A percentile compares a stretch with the other conserved stretches of the same genome.
Evolutionary conservation across 495 filamentous ascomycete genomes (phyloP).

Genomic region (Venustampulla echinocandica): DNA sequence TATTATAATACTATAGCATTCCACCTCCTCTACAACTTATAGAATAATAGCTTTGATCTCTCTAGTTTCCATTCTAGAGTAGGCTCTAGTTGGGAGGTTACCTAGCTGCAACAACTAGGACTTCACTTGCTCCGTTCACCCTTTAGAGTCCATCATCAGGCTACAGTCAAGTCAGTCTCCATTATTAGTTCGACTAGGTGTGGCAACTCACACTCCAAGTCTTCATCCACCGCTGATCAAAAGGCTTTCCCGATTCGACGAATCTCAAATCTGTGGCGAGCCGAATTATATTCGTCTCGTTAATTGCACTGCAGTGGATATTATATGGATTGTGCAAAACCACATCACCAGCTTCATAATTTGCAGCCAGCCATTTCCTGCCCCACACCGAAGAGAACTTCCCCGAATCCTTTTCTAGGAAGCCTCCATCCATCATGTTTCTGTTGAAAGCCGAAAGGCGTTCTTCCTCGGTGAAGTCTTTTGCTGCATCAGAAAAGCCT

Average conservation of each 20-base stretch:
- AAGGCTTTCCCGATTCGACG: slow-evolving; percentile 39
- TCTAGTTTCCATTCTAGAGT: too few species aligned
- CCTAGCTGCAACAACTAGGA: too few species aligned
- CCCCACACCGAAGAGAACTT: slow-evolving; percentile 34
- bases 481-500: slow-evolving; percentile 38
- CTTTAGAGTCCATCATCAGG: too few species aligned
- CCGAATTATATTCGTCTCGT: slow-evolving; percentile 36
- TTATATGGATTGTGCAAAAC: slow-evolving; percentile 50
- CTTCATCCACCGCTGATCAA: too few species aligned
- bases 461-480: slow-evolving; percentile 42
- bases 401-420: slow-evolving; percentile 31
- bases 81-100: too few species aligned
- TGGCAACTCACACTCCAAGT: too few species aligned
- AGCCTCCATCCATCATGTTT: slow-evolving; percentile 46
- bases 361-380: slow-evolving; percentile 45
- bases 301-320: slow-evolving; percentile 21
- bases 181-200: too few species aligned
- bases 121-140: too few species aligned
- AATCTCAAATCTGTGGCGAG: slow-evolving; percentile 51
- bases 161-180: too few species aligned
- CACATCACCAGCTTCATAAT: slow-evolving; percentile 54
- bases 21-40: too few species aligned
- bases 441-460: slow-evolving; percentile 45
- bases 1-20: too few species aligned
- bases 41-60: too few species aligned